These are phyloP conservation scores for Talaromyces sp. DNA, from an alignment of 2,329 filamentous ascomycete genomes.

Conservation along the genomic window DNA sequence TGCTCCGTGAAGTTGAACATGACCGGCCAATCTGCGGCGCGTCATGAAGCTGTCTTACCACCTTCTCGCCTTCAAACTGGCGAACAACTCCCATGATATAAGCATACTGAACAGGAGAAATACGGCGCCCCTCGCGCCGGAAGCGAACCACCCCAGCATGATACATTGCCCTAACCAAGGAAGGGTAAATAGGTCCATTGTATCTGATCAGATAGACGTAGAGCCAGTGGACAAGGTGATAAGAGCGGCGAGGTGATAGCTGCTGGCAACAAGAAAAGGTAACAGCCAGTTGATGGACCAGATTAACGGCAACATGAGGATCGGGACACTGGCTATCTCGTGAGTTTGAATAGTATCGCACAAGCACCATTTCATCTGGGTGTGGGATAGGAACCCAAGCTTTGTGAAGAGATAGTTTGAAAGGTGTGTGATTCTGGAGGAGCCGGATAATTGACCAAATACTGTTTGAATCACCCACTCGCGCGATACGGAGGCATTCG, in stretches of 20 bases:
- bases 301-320: constrained; percentile 42
- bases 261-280: constrained; percentile 44
- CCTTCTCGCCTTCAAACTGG: constrained; percentile 46
- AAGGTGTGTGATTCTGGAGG: constrained; percentile 39
- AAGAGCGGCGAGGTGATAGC: constrained; percentile 45
- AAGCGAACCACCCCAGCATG: constrained; percentile 52
- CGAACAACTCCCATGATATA: constrained; percentile 51
- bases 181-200: constrained; percentile 45
- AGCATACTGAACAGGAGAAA: constrained; percentile 39
- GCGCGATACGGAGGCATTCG: constrained; percentile 33
- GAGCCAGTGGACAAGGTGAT: constrained; percentile 51
- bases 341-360: constrained; percentile 28
- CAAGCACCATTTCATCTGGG: constrained; percentile 28
- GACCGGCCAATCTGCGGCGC: constrained; percentile 19
- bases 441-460: constrained; percentile 37
- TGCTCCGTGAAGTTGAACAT: neutral
- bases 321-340: constrained; percentile 29
- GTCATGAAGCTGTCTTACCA: constrained; percentile 36
- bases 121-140: constrained; percentile 38
- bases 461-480: constrained; percentile 31
- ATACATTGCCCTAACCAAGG: constrained; percentile 54
- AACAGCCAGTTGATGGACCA: constrained; percentile 51
- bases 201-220: constrained; percentile 50
- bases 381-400: constrained; percentile 30
- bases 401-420: constrained; percentile 41